phyloP scores from a whole-genome alignment of 176 grass and related monocot genomes.

The Areca catechu region DNA sequence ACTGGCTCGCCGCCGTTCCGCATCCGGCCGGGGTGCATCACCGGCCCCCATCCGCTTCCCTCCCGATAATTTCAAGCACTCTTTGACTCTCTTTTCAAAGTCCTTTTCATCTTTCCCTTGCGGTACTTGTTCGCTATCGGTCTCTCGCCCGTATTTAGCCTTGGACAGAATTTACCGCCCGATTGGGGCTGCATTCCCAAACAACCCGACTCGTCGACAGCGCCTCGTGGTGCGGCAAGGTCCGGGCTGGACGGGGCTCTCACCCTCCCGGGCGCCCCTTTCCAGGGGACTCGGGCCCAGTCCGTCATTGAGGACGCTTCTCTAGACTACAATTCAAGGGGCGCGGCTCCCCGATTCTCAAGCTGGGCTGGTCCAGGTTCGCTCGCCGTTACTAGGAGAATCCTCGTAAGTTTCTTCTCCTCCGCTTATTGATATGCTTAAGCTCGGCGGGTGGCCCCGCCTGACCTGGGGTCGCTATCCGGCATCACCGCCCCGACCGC shows the following conservation, averaged over 20 bases:
- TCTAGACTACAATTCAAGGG: no score
- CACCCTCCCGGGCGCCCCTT: no score
- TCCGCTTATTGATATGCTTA: slow-evolving; percentile 9
- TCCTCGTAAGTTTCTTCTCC: slow-evolving; percentile 7
- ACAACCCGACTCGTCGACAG: no score
- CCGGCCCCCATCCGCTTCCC: slow-evolving; percentile 73
- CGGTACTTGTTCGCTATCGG: slow-evolving; percentile 38
- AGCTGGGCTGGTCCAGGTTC: slow-evolving; percentile 5
- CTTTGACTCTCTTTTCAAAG: slow-evolving; percentile 90
- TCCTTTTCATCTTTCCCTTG: slow-evolving; percentile 50
- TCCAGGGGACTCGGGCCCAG: no score
- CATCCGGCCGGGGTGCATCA: slow-evolving; percentile 30
- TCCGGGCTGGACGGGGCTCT: no score
- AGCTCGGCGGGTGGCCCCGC: neutral
- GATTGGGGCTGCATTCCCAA: no score
- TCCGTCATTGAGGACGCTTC: no score
- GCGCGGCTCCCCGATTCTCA: slow-evolving; percentile 1
- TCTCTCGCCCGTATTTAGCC: no score
- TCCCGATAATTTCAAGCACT: slow-evolving; percentile 76
- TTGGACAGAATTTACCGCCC: no score
- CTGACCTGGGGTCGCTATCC: neutral
- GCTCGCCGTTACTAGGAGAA: slow-evolving; percentile 5
- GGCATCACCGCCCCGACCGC: no score
- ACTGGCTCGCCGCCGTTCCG: no score
- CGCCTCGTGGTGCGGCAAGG: no score